Base-by-base conservation (phyloP, 2,329 filamentous ascomycete species). In the Phaeoacremonium minimum region DNA sequence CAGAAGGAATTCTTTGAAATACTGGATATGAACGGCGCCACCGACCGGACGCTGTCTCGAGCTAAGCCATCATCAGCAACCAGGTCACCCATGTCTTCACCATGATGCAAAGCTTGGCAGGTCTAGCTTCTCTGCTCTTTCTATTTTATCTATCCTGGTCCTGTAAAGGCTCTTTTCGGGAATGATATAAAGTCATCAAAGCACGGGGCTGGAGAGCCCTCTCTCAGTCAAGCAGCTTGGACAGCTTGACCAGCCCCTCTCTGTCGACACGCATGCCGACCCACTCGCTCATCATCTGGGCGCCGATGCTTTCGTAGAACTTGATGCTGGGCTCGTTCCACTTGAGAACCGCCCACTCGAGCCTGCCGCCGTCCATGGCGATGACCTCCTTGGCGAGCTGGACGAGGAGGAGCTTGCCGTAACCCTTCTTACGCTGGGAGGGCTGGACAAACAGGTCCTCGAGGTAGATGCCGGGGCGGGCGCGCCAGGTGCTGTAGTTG, bases 401-500 rank as follows among this genome's bases (percentile, higher is more conserved):
- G 43, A 76, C 76, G 33, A 97, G 68, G 55, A 97, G 60, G 49
- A 71, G 67, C 61, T 83, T 85, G 28, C 90, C 91, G 55, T 91
- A 95, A 1, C 90, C 90, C 43, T 77, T 77, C 20, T 82, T 82
- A 4, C 93, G 72, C 50, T 85, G 80, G 30, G 67, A 66, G 1
- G 80, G 73, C 48, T 80, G 73, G 28, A 98, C 87, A 53, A 83
- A 95, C n/a, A 97, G 68, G 55, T 97, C 91, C 60, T 97, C 91
- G 26, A 97, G 80, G 60, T 94, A 95, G 53, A 98, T 85, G 4
- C 91, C 91, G 0, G 90, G 80, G 31, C 77, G 77, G n/a, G 85
- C 78, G 7, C 85, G 78, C 93, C 93, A 97, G 1, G 91, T 96
- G 54, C 83, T 88, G 65, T 95, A 97, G 64, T 91, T 97, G 71